Evolutionary conservation across 768 basidiomycete species (phyloP).

Genomic region (Macrocybe gigantea): DNA sequence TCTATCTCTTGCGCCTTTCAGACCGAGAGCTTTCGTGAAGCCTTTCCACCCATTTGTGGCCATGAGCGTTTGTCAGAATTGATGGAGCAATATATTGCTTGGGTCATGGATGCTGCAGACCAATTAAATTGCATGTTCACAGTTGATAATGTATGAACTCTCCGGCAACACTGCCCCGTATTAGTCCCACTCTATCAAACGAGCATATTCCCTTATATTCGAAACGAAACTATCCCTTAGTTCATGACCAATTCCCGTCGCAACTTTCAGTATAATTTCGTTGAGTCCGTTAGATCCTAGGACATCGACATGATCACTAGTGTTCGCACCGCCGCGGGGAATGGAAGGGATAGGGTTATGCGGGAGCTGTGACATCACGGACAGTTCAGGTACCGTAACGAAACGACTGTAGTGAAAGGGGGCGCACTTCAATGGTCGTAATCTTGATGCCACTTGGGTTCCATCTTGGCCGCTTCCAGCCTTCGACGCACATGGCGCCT

Average conservation of each 20-base stretch:
- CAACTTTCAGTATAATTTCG: constrained; percentile 87
- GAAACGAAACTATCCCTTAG: constrained; percentile 69
- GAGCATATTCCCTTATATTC: constrained; percentile 69
- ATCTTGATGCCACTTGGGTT: constrained; percentile 89
- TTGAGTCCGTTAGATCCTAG: constrained; percentile 77
- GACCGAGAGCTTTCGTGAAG: constrained; percentile 11
- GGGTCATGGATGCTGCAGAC: constrained; percentile 14
- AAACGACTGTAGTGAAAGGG: neutral
- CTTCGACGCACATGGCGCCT: constrained; percentile 96
- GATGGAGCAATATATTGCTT: constrained; percentile 17
- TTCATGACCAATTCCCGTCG: constrained; percentile 74
- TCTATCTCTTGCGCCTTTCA: constrained; percentile 8
- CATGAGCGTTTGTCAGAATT: constrained; percentile 10
- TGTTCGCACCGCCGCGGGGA: constrained; percentile 88
- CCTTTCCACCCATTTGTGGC: constrained; percentile 11
- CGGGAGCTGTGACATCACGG: constrained; percentile 44
- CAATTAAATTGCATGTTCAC: constrained; percentile 12
- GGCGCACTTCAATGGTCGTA: constrained; percentile 76
- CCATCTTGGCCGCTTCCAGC: constrained; percentile 87
- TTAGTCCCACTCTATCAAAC: constrained; percentile 75
- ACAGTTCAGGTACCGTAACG: neutral
- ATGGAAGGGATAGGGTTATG: constrained; percentile 69
- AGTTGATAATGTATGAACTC: neutral
- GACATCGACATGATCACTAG: constrained; percentile 87
- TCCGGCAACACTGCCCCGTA: neutral